Percentiles rank a stretch among this genome's conserved stretches.
Evolutionary conservation across 2,329 filamentous ascomycete species (phyloP).

Genomic region (Calonectria naviculata): DNA sequence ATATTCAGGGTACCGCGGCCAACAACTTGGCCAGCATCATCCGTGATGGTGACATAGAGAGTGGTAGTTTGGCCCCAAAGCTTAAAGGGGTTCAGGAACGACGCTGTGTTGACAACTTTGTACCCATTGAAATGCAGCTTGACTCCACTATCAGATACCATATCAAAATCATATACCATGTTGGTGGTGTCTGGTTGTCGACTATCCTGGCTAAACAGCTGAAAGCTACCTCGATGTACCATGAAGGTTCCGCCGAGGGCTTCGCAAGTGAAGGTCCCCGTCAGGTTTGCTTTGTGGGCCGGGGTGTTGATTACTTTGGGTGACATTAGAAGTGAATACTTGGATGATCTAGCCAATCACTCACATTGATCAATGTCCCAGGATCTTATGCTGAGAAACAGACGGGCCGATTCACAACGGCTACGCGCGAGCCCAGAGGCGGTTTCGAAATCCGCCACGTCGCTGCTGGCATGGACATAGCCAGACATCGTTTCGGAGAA

Average conservation of each 20-base stretch:
- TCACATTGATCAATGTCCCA: constrained; percentile 53
- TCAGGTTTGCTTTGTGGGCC: constrained; percentile 54
- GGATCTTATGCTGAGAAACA: constrained; percentile 69
- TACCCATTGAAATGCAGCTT: constrained; percentile 70
- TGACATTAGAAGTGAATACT: not conserved
- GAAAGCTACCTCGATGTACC: constrained; percentile 68
- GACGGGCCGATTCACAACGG: constrained; percentile 65
- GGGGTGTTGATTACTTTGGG: constrained; percentile 38
- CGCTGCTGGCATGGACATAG: constrained; percentile 57
- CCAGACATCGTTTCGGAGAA: constrained; percentile 76
- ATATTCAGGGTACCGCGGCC: constrained; percentile 71
- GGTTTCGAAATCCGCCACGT: constrained; percentile 24
- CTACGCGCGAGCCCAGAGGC: constrained; percentile 40
- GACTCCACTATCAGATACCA: constrained; percentile 64
- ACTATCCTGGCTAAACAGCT: constrained; percentile 65
- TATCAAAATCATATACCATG: constrained; percentile 71
- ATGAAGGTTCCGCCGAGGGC: constrained; percentile 59
- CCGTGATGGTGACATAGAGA: constrained; percentile 69
- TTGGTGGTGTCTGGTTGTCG: constrained; percentile 68
- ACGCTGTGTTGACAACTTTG: constrained; percentile 71
- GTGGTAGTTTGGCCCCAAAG: constrained; percentile 73
- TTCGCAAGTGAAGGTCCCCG: constrained; percentile 61
- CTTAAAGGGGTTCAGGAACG: constrained; percentile 64
- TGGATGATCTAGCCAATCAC: not conserved
- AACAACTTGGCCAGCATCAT: constrained; percentile 45